phyloP scores from a whole-genome alignment of 73 alveolate genomes.

The Paramecium sonneborni region DNA sequence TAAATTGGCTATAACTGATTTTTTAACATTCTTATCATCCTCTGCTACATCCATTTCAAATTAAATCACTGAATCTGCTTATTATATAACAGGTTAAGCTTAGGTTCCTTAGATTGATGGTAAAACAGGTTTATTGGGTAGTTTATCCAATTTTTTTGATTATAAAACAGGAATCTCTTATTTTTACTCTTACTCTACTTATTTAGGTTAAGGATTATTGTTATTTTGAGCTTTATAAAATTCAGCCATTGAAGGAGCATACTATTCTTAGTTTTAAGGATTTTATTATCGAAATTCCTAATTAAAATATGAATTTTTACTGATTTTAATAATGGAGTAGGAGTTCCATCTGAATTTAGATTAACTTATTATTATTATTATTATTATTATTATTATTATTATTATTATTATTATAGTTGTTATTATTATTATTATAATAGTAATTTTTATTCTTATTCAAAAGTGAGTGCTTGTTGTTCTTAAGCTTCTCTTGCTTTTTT shows the following conservation, averaged over 20 bases:
- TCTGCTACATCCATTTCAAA: background rate
- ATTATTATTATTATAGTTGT: too few relatives aligned
- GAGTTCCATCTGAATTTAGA: constrained; percentile 20
- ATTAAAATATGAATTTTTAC: background rate
- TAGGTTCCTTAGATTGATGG: background rate
- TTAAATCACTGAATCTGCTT: constrained; percentile 10
- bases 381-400: background rate
- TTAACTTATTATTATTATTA: background rate
- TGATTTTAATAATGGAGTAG: background rate
- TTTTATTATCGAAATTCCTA: background rate
- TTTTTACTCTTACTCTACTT: background rate
- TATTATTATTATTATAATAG: too few relatives aligned
- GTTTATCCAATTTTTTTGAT: background rate
- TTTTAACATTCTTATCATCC: background rate
- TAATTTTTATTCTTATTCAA: background rate
- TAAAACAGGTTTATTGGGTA: background rate
- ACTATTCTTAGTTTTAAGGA: too few relatives aligned
- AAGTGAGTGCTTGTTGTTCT: background rate
- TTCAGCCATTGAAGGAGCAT: constrained; percentile 1
- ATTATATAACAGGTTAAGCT: constrained; percentile 6
- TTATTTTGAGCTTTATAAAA: background rate
- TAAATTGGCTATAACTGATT: background rate
- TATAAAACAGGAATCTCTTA: background rate
- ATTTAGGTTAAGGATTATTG: background rate
- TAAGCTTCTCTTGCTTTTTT: background rate